These are phyloP conservation scores for Aspergillus floridensis DNA, from an alignment of 2,329 filamentous ascomycete genomes.

Conservation along the genomic window DNA sequence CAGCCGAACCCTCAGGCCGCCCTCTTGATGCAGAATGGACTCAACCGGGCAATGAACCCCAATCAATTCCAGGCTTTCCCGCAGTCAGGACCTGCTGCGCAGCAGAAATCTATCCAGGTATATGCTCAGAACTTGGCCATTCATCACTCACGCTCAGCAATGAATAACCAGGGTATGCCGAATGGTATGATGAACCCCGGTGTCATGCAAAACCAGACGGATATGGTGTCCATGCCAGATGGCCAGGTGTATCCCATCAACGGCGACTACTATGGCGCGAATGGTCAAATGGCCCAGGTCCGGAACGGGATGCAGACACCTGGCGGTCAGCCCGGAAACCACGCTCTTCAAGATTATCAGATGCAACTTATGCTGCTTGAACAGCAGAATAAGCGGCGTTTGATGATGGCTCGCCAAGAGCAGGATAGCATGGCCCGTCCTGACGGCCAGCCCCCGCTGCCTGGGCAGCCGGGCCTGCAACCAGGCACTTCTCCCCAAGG, in stretches of 20 bases:
- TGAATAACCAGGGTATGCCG: constrained; percentile 77
- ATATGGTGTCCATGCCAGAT: constrained; percentile 77
- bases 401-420: constrained; percentile 66
- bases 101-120: constrained; percentile 81
- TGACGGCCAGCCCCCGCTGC: constrained; percentile 48
- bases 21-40: constrained; percentile 60
- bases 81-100: constrained; percentile 56
- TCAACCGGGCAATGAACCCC: constrained; percentile 70
- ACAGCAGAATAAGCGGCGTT: constrained; percentile 66
- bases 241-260: constrained; percentile 47
- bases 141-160: constrained; percentile 71
- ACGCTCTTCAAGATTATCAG: constrained; percentile 67
- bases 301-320: constrained; percentile 41
- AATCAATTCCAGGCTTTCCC: constrained; percentile 70
- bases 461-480: constrained; percentile 48
- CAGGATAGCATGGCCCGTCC: constrained; percentile 59
- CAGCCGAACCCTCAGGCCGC: constrained; percentile 58
- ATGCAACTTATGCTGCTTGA: constrained; percentile 69
- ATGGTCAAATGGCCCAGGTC: constrained; percentile 53
- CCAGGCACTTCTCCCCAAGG: constrained; percentile 58
- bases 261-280: constrained; percentile 57
- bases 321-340: constrained; percentile 50
- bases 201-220: constrained; percentile 70
- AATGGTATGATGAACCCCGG: constrained; percentile 66
- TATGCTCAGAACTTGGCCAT: constrained; percentile 83